A percentile compares a stretch with the other conserved stretches of the same genome.
These are phyloP conservation scores for Microcyclosporella mali DNA, from an alignment of 2,329 filamentous ascomycete species.

Conservation along the genomic window DNA sequence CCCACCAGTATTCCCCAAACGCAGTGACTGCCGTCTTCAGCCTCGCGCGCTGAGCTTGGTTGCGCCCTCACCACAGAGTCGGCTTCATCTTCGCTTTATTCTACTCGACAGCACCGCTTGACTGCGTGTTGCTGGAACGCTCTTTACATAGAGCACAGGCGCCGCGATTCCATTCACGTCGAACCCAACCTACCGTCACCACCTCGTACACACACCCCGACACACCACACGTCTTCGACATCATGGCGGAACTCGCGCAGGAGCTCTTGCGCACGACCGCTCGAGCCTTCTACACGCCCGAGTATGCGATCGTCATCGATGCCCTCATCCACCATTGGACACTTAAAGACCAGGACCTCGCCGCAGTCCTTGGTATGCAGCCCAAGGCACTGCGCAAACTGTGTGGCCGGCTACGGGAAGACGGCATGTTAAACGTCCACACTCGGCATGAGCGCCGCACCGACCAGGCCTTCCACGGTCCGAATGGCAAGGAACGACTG, in stretches of 20 bases:
- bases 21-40: too few species aligned
- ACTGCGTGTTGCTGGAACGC: slow-evolving; percentile 21
- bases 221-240: slow-evolving; percentile 10
- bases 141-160: neutral
- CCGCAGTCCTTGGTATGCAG: slow-evolving; percentile 80
- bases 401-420: slow-evolving; percentile 76
- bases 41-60: too few species aligned
- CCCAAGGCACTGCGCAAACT: slow-evolving; percentile 87
- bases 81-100: slow-evolving; percentile 4
- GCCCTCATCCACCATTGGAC: slow-evolving; percentile 67
- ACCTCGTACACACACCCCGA: neutral
- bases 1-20: too few species aligned
- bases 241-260: slow-evolving; percentile 57
- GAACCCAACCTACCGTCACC: neutral
- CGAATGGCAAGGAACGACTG: slow-evolving; percentile 30
- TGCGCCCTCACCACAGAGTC: too few species aligned
- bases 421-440: slow-evolving; percentile 77
- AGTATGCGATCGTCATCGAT: slow-evolving; percentile 75
- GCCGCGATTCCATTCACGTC: too few species aligned
- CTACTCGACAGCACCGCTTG: slow-evolving; percentile 25
- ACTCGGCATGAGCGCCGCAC: slow-evolving; percentile 36
- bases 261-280: slow-evolving; percentile 79
- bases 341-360: slow-evolving; percentile 80
- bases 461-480: slow-evolving; percentile 26
- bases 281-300: slow-evolving; percentile 79